Evolutionary conservation across 805 yeast genomes (phyloP).

Genomic region (Lipomyces sp.): DNA sequence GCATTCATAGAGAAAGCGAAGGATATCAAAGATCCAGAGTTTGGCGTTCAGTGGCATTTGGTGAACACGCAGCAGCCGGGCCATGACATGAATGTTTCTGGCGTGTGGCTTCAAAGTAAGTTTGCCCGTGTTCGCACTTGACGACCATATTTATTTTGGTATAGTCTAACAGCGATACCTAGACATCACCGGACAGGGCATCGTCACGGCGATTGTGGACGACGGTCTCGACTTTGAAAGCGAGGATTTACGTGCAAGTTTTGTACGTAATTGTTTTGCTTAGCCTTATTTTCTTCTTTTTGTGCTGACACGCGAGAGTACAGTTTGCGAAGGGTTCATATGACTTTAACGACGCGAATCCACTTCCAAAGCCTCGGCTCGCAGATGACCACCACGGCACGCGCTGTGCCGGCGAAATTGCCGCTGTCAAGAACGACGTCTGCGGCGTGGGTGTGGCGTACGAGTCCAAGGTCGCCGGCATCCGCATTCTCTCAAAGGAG

Average conservation of each 20-base stretch:
- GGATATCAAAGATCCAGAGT: constrained; percentile 77
- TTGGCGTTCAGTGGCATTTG: constrained; percentile 88
- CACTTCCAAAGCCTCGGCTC: constrained; percentile 75
- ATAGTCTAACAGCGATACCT: neutral
- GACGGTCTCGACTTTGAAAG: constrained; percentile 88
- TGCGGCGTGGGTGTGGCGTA: constrained; percentile 98
- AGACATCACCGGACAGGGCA: constrained; percentile 71
- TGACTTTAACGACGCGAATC: constrained; percentile 79
- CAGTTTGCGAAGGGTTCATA: constrained; percentile 68
- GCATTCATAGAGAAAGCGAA: constrained; percentile 32
- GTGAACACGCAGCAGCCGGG: constrained; percentile 70
- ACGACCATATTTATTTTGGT: neutral
- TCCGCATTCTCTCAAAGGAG: constrained; percentile 78
- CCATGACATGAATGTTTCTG: constrained; percentile 80
- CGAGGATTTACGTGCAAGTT: constrained; percentile 67
- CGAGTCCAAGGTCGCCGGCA: constrained; percentile 80
- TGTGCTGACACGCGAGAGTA: neutral
- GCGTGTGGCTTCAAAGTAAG: constrained; percentile 67
- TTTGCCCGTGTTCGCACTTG: neutral
- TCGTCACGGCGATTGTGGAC: constrained; percentile 85
- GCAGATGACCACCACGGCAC: constrained; percentile 92
- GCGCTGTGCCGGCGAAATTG: constrained; percentile 96
- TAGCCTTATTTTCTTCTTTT: neutral
- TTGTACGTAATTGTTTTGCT: constrained; percentile 35
- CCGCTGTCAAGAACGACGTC: constrained; percentile 71